Conservation (phyloP, 2,329 filamentous ascomycete species). For the Macrophomina phaseolina region DNA sequence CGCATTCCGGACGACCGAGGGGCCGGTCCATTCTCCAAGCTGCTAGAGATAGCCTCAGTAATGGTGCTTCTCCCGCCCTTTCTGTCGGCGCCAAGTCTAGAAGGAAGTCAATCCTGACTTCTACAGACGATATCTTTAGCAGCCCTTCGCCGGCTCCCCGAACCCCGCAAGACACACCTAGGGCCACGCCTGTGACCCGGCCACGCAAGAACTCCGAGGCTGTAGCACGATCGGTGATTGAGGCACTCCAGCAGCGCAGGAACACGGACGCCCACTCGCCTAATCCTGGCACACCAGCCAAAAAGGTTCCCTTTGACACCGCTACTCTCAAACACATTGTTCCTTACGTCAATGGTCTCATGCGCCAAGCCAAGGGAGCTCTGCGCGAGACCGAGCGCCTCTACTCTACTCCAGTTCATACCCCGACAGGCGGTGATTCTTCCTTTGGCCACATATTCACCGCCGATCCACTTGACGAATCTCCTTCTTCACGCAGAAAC, state of each 20-base stretch:
- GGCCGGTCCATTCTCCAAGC: conserved; percentile 18
- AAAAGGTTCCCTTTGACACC: conserved; percentile 70
- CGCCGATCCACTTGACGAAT: conserved; percentile 16
- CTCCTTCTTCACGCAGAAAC: conserved; percentile 25
- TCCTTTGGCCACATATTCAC: conserved; percentile 42
- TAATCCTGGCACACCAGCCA: conserved; percentile 40
- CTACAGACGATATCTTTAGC: conserved; percentile 41
- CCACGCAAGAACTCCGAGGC: conserved; percentile 62
- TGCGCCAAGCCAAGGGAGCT: conserved; percentile 55
- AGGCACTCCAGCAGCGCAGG: conserved; percentile 61
- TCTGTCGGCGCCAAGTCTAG: conserved; percentile 19
- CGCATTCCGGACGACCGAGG: not conserved
- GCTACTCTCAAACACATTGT: conserved; percentile 68
- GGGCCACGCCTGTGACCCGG: conserved; percentile 47
- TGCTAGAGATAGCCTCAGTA: conserved; percentile 10
- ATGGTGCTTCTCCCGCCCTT: conserved; percentile 15
- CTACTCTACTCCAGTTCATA: conserved; percentile 50
- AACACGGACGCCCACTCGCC: conserved; percentile 38
- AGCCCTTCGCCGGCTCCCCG: conserved; percentile 39
- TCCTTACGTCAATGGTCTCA: conserved; percentile 55
- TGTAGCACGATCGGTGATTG: conserved; percentile 67
- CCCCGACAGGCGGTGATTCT: conserved; percentile 40
- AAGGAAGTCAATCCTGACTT: conserved; percentile 43
- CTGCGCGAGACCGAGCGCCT: conserved; percentile 55
- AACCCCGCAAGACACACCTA: conserved; percentile 36